Conservation (phyloP, 805 yeast species). For the Candida khao-thaluensis region DNA sequence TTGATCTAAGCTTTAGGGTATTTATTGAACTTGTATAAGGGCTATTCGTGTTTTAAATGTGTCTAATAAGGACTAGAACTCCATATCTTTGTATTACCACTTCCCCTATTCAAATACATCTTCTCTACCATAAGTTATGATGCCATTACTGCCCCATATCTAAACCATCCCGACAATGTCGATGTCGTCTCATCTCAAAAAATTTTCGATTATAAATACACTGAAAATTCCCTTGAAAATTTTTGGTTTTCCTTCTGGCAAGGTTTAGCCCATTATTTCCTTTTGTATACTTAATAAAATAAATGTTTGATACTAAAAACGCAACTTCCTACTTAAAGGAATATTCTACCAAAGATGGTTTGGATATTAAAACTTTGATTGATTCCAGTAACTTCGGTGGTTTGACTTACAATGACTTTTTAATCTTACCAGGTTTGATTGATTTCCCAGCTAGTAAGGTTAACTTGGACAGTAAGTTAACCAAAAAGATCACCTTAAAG, state of each 20-base stretch:
- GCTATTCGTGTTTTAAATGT: too few species aligned
- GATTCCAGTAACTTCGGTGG: conserved; percentile 93
- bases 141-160: too few species aligned
- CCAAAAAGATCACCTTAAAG: conserved; percentile 87
- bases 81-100: too few species aligned
- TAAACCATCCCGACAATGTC: conserved; percentile 2
- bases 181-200: conserved; percentile 5
- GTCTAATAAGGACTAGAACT: too few species aligned
- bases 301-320: conserved; percentile 40
- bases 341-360: conserved; percentile 78
- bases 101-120: too few species aligned
- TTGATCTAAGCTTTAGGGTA: too few species aligned
- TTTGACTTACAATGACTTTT: conserved; percentile 93
- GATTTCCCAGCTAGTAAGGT: conserved; percentile 81
- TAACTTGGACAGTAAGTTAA: conserved; percentile 77
- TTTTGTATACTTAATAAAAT: not conserved
- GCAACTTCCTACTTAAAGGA: conserved; percentile 68
- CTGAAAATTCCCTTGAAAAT: not conserved
- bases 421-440: conserved; percentile 93
- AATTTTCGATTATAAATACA: conserved; percentile 6
- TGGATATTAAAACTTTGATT: conserved; percentile 79
- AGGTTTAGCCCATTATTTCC: conserved; percentile 31
- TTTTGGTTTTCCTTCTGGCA: conserved; percentile 40
- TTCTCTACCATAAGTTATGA: too few species aligned
- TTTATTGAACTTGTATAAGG: too few species aligned